Base-by-base conservation (phyloP, 805 yeast species). In the Nakazawaea wickerhamii region DNA sequence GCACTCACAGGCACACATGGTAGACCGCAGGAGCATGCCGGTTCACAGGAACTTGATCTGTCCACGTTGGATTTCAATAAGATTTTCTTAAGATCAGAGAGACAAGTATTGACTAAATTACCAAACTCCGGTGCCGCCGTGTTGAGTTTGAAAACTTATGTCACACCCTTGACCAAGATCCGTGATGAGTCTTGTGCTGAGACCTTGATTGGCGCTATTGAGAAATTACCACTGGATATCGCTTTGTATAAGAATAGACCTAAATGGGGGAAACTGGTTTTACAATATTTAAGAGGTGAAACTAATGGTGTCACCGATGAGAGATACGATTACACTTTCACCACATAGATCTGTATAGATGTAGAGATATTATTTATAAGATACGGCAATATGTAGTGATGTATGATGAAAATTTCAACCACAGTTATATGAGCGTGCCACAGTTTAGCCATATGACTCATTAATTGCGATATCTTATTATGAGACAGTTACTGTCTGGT, bases 241-340 rank as follows among this genome's bases (percentile, higher is more conserved):
- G 77, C 79, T 1, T 62, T 64, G 21, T 85, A 85, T 63, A 85
- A 85, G 58, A 68, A 76, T 45, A 68, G 76, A 25, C 70, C 70
- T 2, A 79, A 67, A 48, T 84, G 93, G 89, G 87, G 89, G 0
- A 75, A 75, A 1, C 82, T 90, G 0, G 81, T 77, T 0, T 64
- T 65, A 45, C 50, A 60, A 4, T 74, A 59, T 39, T 38, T 73
- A 48, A 58, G 55, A 26, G 64, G 65, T 2, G 65, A 68, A 36
- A 52, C 65, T 5, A 49, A 64, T 37, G 74, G 73, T 5, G 26
- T 46, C 4, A 58, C 60, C 1, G 54, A 54, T 15, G 54, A 53
- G 25, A 38, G 51, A 3, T 52, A 49, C 19, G 45, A 50, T 3
- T 52, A 48, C 30, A 45, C 49, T 11, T 57, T 59, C 14, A 43